phyloP scores from a whole-genome alignment of 371 early-diverging fungal species.

The Apophysomyces variabilis region DNA sequence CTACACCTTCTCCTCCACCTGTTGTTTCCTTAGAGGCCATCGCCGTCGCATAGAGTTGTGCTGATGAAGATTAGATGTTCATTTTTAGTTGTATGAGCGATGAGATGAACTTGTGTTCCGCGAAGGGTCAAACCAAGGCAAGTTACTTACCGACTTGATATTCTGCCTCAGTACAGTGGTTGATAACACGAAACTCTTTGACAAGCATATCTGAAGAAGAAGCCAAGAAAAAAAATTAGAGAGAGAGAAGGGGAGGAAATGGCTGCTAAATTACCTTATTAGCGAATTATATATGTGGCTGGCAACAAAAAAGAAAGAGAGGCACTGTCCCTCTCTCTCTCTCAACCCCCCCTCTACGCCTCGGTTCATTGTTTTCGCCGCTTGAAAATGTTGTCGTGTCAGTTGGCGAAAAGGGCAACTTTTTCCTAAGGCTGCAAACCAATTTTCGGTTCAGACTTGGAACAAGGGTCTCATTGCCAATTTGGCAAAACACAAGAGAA shows the following conservation, averaged over 20 bases:
- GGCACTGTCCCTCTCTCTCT: not conserved
- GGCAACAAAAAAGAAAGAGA: not conserved
- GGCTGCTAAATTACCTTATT: slow-evolving; percentile 6
- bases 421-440: too few relatives aligned
- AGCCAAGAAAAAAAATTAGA: slow-evolving; percentile 10
- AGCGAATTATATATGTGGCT: slow-evolving; percentile 4
- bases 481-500: too few relatives aligned
- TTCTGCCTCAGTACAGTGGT: slow-evolving; percentile 72
- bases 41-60: slow-evolving; percentile 74
- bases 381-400: too few relatives aligned
- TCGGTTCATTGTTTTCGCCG: too few relatives aligned
- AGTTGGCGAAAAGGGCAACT: too few relatives aligned
- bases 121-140: not conserved
- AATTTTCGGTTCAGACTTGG: too few relatives aligned
- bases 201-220: slow-evolving; percentile 52
- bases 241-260: slow-evolving; percentile 13
- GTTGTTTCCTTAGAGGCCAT: slow-evolving; percentile 72
- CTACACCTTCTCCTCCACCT: slow-evolving; percentile 76
- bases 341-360: too few relatives aligned
- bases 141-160: slow-evolving; percentile 54
- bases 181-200: slow-evolving; percentile 72
- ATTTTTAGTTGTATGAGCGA: not conserved
- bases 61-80: slow-evolving; percentile 35
- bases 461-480: too few relatives aligned
- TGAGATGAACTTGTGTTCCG: not conserved